Conservation (phyloP, 2,329 filamentous ascomycete genomes). For the Juglanconis sp. region DNA sequence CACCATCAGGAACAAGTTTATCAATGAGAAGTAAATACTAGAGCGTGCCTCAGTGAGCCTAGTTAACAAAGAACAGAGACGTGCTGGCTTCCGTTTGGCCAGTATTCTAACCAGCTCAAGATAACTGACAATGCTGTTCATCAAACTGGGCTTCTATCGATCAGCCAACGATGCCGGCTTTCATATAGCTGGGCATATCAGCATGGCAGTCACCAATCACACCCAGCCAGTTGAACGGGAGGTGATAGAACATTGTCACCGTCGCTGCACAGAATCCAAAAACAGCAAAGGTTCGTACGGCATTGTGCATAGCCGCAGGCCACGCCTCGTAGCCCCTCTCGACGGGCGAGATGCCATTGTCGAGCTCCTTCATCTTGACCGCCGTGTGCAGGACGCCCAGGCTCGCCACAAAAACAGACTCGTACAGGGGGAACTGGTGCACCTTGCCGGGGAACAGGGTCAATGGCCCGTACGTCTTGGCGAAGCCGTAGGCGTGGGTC, state of each 20-base stretch:
- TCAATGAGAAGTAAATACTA: not conserved
- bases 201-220: not conserved
- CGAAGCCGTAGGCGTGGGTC: not conserved
- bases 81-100: too few species aligned
- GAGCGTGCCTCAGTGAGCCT: too few species aligned
- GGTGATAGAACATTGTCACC: not conserved
- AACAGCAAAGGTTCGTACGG: not conserved
- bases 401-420: constrained; percentile 2
- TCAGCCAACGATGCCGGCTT: not conserved
- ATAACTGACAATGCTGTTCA: too few species aligned
- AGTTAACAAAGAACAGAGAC: not conserved
- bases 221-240: not conserved
- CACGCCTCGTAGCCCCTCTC: not conserved
- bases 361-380: not conserved
- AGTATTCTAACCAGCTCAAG: too few species aligned
- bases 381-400: not conserved
- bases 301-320: not conserved
- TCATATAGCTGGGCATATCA: not conserved
- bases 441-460: not conserved
- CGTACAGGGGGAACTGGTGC: not conserved
- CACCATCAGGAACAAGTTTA: constrained; percentile 25
- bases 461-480: not conserved
- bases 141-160: too few species aligned
- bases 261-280: not conserved
- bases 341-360: not conserved